Conservation (phyloP, 331 rosid species). For the Quercus phellos region DNA sequence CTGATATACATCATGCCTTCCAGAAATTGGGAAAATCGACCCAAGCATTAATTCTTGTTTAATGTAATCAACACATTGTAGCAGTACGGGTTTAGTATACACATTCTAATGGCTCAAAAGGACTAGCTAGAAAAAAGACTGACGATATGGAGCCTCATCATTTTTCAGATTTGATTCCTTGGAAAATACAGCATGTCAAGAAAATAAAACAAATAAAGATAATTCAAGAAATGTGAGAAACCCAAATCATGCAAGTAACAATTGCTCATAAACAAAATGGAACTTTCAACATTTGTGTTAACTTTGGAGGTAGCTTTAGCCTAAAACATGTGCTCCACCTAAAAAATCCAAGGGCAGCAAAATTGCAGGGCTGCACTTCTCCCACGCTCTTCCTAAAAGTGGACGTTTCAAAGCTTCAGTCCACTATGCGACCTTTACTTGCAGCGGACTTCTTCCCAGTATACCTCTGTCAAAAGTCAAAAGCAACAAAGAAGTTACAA, state of each 20-base stretch:
- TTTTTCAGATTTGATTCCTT: not conserved
- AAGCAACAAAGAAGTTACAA: slow-evolving; percentile 6
- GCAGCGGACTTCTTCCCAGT: slow-evolving; percentile 37
- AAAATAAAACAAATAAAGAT: not conserved
- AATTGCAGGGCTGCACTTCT: slow-evolving; percentile 24
- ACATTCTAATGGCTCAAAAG: not conserved
- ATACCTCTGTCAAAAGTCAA: slow-evolving; percentile 45
- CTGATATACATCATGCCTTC: no score
- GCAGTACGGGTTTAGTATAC: not conserved
- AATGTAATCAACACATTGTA: no score
- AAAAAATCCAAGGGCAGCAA: slow-evolving; percentile 18
- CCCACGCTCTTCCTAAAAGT: slow-evolving; percentile 7
- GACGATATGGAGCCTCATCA: not conserved
- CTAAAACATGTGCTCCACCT: slow-evolving; percentile 15
- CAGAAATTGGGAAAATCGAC: no score
- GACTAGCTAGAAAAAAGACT: not conserved
- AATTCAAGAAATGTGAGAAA: not conserved
- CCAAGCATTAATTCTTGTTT: no score
- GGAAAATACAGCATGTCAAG: not conserved
- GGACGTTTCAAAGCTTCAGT: slow-evolving; percentile 24
- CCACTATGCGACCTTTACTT: slow-evolving; percentile 31
- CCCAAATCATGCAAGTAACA: slow-evolving; percentile 17
- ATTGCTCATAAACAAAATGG: not conserved
- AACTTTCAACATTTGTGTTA: slow-evolving; percentile 3
- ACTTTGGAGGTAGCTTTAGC: slow-evolving; percentile 4